These are phyloP conservation scores for Prunus dulcis DNA, from an alignment of 306 rosid genomes.

Conservation along the genomic window DNA sequence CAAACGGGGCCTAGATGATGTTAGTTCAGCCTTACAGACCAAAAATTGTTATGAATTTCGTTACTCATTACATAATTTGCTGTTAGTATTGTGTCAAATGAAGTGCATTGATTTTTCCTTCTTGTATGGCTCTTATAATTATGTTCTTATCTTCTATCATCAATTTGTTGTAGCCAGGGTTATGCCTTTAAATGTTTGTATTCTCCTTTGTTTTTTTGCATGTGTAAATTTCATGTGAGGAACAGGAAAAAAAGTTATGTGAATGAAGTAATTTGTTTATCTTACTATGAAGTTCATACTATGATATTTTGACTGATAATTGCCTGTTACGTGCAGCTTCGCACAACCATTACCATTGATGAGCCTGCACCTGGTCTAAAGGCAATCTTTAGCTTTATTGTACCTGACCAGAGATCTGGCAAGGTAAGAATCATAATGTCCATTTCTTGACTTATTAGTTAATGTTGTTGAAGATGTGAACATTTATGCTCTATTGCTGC, in stretches of 20 bases:
- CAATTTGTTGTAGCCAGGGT: neutral
- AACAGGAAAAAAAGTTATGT: neutral
- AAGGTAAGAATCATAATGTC: conserved; percentile 46
- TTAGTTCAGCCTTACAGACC: neutral
- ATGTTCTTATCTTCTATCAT: neutral
- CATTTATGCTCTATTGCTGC: neutral
- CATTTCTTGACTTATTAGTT: neutral
- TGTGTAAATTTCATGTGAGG: neutral
- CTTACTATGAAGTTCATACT: neutral
- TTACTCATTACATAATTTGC: neutral
- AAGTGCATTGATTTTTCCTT: neutral
- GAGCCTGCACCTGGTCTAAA: conserved; percentile 93
- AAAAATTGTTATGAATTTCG: neutral
- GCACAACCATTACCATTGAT: conserved; percentile 77
- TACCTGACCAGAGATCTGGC: conserved; percentile 90
- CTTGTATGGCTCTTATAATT: neutral
- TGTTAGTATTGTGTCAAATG: neutral
- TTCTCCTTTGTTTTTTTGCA: neutral
- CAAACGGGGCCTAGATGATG: too few relatives aligned
- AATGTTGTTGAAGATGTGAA: neutral
- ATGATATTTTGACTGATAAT: conserved; percentile 15
- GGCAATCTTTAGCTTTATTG: conserved; percentile 74
- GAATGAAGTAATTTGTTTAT: neutral
- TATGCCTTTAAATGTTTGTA: neutral
- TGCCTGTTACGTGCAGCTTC: conserved; percentile 45